Percentiles rank a stretch among this genome's conserved stretches.
Conservation (phyloP, 331 rosid species). For the Dryas integrifolia region DNA sequence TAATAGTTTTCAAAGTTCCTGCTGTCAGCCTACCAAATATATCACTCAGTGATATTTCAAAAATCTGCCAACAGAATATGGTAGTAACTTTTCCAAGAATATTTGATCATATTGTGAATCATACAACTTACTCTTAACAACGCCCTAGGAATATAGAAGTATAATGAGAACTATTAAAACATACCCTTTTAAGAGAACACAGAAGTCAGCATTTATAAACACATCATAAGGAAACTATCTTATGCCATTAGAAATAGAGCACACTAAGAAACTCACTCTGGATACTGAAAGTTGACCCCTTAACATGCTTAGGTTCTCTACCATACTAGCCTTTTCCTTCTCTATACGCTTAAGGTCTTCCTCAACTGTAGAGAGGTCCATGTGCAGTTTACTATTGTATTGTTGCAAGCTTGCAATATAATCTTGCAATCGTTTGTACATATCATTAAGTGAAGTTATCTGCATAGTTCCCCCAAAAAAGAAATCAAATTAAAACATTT, state of each 20-base stretch:
- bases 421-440: slow-evolving; percentile 92
- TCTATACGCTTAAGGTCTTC: slow-evolving; percentile 82
- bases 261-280: slow-evolving; percentile 55
- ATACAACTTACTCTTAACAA: neutral
- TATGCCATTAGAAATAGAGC: slow-evolving; percentile 22
- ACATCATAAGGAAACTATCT: neutral
- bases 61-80: neutral
- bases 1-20: neutral
- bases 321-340: slow-evolving; percentile 76
- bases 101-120: neutral
- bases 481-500: slow-evolving; percentile 2
- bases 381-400: slow-evolving; percentile 90
- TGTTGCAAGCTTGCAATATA: slow-evolving; percentile 93
- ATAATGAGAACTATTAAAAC: no score
- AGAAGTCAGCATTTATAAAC: neutral
- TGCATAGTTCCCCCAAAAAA: slow-evolving; percentile 36
- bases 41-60: neutral
- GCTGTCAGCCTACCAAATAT: neutral
- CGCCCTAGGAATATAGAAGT: neutral
- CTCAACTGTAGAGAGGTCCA: slow-evolving; percentile 81
- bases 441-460: slow-evolving; percentile 88
- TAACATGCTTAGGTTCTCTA: slow-evolving; percentile 69
- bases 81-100: neutral
- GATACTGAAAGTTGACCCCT: slow-evolving; percentile 82
- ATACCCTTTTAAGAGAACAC: neutral